These are phyloP conservation scores for Ceratobasidium sp. DNA, from an alignment of 1,284 basidiomycete species.

Conservation along the genomic window DNA sequence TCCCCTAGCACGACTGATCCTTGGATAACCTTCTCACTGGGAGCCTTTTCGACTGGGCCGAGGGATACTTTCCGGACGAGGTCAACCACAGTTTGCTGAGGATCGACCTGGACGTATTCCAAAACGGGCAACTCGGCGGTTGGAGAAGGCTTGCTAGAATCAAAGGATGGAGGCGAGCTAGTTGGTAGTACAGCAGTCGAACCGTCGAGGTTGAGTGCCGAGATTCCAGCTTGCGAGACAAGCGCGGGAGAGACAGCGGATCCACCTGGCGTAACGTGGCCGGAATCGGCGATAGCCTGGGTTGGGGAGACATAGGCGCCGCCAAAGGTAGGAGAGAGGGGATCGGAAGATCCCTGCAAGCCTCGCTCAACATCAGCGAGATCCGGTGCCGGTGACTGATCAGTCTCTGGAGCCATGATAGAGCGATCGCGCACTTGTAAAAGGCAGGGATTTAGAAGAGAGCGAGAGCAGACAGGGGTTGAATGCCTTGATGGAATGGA, in stretches of 20 bases:
- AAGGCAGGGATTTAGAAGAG: constrained; percentile 12
- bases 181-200: background rate
- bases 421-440: constrained; percentile 7
- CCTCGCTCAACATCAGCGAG: constrained; percentile 37
- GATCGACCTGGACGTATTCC: background rate
- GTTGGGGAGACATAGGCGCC: constrained; percentile 6
- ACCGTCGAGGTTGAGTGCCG: constrained; percentile 28
- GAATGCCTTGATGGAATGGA: constrained; percentile 1
- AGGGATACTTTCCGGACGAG: constrained; percentile 25
- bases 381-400: constrained; percentile 7
- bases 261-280: background rate
- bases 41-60: constrained; percentile 20
- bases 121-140: constrained; percentile 16
- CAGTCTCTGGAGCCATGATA: constrained; percentile 26
- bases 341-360: constrained; percentile 38
- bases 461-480: constrained; percentile 22
- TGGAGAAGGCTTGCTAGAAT: constrained; percentile 29
- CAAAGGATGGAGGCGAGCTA: constrained; percentile 34
- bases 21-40: constrained; percentile 38
- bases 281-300: background rate
- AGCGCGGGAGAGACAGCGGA: background rate
- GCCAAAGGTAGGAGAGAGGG: constrained; percentile 39
- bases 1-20: constrained; percentile 19
- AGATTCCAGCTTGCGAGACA: constrained; percentile 35
- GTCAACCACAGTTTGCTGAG: background rate